Percentiles rank a stretch among this genome's conserved stretches.
These are phyloP conservation scores for Penstemon newberryi DNA, from an alignment of 257 asterid species.

Conservation along the genomic window DNA sequence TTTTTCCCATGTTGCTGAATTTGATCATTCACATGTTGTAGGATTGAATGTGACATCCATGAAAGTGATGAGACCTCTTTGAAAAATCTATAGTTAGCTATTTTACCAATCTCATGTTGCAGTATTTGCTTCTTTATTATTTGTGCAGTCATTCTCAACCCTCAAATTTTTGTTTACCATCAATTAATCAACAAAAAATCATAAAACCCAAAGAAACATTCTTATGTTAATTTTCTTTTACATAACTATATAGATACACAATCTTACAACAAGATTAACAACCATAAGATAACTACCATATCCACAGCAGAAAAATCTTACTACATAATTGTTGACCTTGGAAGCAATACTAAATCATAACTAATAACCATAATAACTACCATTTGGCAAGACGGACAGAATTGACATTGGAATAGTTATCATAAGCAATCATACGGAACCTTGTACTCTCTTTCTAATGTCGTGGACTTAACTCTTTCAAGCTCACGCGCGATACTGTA, in stretches of 20 bases:
- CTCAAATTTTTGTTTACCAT: background rate
- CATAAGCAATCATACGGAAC: background rate
- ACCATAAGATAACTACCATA: conserved; percentile 25
- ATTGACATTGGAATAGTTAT: background rate
- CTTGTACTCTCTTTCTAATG: no score
- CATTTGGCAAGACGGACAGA: conserved; percentile 9
- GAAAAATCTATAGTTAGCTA: conserved; percentile 24
- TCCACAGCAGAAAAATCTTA: conserved; percentile 12
- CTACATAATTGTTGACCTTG: background rate
- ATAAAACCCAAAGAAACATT: no score
- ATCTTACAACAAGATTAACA: conserved; percentile 8
- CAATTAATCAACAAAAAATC: no score
- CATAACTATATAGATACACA: no score
- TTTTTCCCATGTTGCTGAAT: conserved; percentile 25
- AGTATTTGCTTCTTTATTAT: conserved; percentile 25
- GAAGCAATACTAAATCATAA: conserved; percentile 5
- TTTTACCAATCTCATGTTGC: conserved; percentile 32
- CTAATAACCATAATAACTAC: conserved; percentile 50
- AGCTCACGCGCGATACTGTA: background rate
- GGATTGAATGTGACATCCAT: conserved; percentile 33
- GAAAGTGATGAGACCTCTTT: conserved; percentile 13
- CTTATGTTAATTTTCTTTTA: no score
- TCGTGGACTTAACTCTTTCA: background rate
- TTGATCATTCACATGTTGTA: conserved; percentile 18
- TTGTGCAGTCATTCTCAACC: conserved; percentile 26